These are phyloP conservation scores for Syzygium aqueum DNA, from an alignment of 345 rosid species.

Conservation along the genomic window DNA sequence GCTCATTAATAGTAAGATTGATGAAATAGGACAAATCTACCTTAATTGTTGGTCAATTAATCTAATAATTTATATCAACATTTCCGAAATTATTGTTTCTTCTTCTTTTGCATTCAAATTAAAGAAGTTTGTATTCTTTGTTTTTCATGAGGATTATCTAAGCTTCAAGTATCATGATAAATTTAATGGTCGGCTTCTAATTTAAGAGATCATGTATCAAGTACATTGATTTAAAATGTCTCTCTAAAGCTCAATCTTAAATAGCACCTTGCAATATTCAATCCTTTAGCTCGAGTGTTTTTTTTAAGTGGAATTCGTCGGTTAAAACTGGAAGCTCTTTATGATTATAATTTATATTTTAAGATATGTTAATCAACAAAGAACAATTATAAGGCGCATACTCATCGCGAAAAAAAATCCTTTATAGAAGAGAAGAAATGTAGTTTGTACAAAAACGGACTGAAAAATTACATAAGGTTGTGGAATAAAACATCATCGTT, in stretches of 20 bases:
- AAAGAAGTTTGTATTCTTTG: neutral
- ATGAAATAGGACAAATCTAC: neutral
- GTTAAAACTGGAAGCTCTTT: neutral
- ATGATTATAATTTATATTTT: neutral
- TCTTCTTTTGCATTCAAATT: neutral
- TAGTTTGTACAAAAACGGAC: too few relatives aligned
- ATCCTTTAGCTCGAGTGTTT: rapidly evolving
- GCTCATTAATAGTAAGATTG: neutral
- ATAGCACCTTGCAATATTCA: neutral
- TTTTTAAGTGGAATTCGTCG: neutral
- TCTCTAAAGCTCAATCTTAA: rapidly evolving
- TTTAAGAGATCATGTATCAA: neutral
- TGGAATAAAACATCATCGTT: neutral
- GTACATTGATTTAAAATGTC: rapidly evolving
- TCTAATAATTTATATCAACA: neutral
- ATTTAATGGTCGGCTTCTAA: neutral
- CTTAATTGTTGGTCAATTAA: neutral
- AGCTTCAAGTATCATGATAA: neutral
- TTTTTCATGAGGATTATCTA: neutral
- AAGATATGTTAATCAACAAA: neutral
- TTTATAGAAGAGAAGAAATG: neutral
- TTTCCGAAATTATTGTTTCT: neutral
- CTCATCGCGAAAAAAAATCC: rapidly evolving
- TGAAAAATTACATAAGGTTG: rapidly evolving
- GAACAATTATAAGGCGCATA: neutral